These are phyloP conservation scores for Hibiscus syriacus DNA, from an alignment of 345 rosid species.

Conservation along the genomic window DNA sequence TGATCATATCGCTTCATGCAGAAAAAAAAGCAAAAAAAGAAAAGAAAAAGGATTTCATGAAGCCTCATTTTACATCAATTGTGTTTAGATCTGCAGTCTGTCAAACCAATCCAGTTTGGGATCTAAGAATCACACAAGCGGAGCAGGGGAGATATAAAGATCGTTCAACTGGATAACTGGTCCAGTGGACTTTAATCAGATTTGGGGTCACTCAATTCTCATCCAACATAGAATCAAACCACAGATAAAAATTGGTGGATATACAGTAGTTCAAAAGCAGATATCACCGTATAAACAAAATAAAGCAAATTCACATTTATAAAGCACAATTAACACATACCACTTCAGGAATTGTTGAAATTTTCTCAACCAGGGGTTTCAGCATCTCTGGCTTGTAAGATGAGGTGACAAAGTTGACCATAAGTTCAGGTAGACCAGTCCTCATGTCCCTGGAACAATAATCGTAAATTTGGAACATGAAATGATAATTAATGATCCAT, in stretches of 20 bases:
- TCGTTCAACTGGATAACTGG: neutral
- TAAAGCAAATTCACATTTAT: neutral
- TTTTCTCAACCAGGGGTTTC: constrained; percentile 69
- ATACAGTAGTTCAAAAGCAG: neutral
- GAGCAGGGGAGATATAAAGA: neutral
- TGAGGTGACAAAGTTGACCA: constrained; percentile 94
- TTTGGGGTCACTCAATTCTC: neutral
- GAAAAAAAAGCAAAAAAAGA: neutral
- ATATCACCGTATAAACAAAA: neutral
- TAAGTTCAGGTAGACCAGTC: constrained; percentile 61
- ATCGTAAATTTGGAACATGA: constrained; percentile 10
- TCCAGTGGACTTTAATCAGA: neutral
- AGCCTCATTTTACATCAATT: neutral
- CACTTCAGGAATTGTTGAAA: constrained; percentile 77
- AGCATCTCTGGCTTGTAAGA: constrained; percentile 77
- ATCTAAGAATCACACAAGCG: neutral
- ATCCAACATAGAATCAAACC: neutral
- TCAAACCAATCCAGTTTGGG: neutral
- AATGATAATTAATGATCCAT: neutral
- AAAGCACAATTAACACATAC: constrained; percentile 29
- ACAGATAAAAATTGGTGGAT: neutral
- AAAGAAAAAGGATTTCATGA: neutral
- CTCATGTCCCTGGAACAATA: constrained; percentile 47
- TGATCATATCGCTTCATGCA: neutral
- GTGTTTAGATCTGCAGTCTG: neutral